Percentiles rank a stretch among this genome's conserved stretches.
These are phyloP conservation scores for Malania oleifera DNA, from an alignment of 164 flowering plant species.

Conservation along the genomic window DNA sequence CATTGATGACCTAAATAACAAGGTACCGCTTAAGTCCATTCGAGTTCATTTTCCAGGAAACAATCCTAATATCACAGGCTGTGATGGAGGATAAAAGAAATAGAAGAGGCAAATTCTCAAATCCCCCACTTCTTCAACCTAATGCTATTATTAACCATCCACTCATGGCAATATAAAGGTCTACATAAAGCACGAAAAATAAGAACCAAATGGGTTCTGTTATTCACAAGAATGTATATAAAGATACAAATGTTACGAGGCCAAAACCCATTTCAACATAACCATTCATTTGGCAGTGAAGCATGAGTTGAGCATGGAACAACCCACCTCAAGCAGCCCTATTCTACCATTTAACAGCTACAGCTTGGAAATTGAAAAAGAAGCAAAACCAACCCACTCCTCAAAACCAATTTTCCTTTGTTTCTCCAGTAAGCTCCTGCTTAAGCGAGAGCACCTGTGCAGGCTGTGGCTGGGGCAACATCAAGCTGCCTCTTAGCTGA, in stretches of 20 bases:
- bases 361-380: constrained; percentile 5
- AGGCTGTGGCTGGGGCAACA: constrained; percentile 70
- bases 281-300: constrained; percentile 9
- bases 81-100: no score
- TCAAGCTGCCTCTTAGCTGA: constrained; percentile 44
- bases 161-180: neutral
- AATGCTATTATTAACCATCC: no score
- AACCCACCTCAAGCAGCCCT: neutral
- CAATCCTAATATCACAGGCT: no score
- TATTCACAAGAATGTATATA: constrained; percentile 7
- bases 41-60: no score
- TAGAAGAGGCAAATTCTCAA: no score
- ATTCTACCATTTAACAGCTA: constrained; percentile 9
- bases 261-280: neutral
- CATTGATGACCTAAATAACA: no score
- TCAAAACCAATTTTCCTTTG: constrained; percentile 3
- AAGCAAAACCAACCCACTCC: neutral
- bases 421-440: neutral
- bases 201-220: constrained; percentile 1
- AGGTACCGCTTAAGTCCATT: no score
- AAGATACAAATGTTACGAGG: neutral
- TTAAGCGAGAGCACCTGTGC: constrained; percentile 63
- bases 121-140: no score
- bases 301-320: constrained; percentile 5
- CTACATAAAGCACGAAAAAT: no score